Percentiles rank a stretch among this genome's conserved stretches.
Conservation (phyloP, 768 basidiomycete species). For the Rhizopogon sp. region DNA sequence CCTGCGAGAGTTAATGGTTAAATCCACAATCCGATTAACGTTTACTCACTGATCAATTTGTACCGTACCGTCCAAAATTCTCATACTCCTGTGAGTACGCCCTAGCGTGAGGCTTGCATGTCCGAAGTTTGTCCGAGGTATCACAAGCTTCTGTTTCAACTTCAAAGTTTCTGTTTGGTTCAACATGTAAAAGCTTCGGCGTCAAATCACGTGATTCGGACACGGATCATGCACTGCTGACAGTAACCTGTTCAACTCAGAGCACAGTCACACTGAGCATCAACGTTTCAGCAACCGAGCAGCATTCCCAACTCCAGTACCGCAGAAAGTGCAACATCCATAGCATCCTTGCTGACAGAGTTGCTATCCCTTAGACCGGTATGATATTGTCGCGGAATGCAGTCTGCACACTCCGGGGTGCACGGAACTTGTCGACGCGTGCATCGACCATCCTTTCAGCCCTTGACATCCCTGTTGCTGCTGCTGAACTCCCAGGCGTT, state of each 20-base stretch:
- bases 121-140: neutral
- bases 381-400: conserved; percentile 21
- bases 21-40: neutral
- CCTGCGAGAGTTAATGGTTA: neutral
- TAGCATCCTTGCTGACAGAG: neutral
- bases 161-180: too few species aligned
- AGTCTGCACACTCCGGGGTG: conserved; percentile 6
- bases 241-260: too few species aligned
- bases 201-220: too few species aligned
- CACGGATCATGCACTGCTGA: too few species aligned
- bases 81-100: neutral
- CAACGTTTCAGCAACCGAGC: too few species aligned
- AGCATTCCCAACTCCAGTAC: too few species aligned
- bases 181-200: too few species aligned
- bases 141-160: too few species aligned
- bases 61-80: neutral
- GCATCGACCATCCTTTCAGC: conserved; percentile 64
- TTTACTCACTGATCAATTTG: neutral
- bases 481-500: conserved; percentile 63
- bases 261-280: too few species aligned
- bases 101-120: neutral
- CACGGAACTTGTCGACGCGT: conserved; percentile 51
- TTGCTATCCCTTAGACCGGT: neutral
- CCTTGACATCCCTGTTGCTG: conserved; percentile 51
- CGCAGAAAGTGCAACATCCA: neutral